phyloP scores from a whole-genome alignment of 2,329 filamentous ascomycete genomes.

The Leptographium lundbergii region DNA sequence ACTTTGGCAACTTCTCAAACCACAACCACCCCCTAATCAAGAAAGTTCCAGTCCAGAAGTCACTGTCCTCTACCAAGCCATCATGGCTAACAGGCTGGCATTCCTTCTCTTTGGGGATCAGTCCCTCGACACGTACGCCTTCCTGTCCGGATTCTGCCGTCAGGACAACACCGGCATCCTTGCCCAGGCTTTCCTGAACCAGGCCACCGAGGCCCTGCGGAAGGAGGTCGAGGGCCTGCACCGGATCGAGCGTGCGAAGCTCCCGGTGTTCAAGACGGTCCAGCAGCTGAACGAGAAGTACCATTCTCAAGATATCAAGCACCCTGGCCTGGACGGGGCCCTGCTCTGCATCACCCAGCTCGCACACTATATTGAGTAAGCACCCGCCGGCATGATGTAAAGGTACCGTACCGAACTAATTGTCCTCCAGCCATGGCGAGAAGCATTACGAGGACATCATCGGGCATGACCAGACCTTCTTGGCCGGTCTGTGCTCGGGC shows the following conservation, averaged over 20 bases:
- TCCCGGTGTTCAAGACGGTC: conserved; percentile 50
- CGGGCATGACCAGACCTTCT: conserved; percentile 34
- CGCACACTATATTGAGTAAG: conserved; percentile 56
- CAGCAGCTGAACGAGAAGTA: conserved; percentile 55
- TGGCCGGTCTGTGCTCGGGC: conserved; percentile 57
- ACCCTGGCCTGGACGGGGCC: conserved; percentile 51
- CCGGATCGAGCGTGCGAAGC: conserved; percentile 39
- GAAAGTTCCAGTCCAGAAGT: neutral
- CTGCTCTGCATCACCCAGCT: conserved; percentile 53
- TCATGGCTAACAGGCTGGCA: conserved; percentile 34
- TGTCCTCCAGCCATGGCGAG: conserved; percentile 30
- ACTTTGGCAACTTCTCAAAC: neutral
- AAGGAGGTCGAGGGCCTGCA: conserved; percentile 47
- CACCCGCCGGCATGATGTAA: conserved; percentile 6
- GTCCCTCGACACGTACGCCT: conserved; percentile 52
- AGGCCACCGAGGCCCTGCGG: conserved; percentile 42
- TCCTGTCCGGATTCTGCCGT: conserved; percentile 43
- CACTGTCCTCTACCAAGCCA: conserved; percentile 8
- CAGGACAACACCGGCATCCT: conserved; percentile 34
- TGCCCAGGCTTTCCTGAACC: conserved; percentile 49
- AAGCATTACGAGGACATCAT: conserved; percentile 43
- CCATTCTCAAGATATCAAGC: conserved; percentile 41
- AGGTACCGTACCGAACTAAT: conserved; percentile 15
- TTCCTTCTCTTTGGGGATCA: conserved; percentile 61
- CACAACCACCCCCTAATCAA: neutral